A percentile compares a stretch with the other conserved stretches of the same genome.
Evolutionary conservation across 805 yeast genomes (phyloP).

Genomic region (Jamesozyma hellenica): DNA sequence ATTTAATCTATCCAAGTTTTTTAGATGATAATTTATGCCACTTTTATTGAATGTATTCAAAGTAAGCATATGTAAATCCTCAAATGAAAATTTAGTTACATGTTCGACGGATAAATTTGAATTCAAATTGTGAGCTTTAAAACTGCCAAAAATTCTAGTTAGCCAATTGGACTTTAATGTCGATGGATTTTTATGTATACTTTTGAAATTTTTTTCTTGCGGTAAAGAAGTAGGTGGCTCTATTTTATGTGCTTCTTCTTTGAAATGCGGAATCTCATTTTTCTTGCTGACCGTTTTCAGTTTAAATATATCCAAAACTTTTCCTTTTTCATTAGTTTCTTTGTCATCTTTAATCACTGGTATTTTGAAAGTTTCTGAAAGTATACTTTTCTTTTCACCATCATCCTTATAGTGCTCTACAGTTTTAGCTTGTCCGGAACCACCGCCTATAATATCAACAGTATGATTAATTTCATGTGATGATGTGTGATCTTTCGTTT

Average conservation of each 20-base stretch:
- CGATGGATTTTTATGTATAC: neutral
- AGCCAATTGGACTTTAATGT: constrained; percentile 16
- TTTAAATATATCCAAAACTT: too few relatives aligned
- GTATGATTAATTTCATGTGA: neutral
- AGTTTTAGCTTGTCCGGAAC: constrained; percentile 12
- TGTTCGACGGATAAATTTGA: constrained; percentile 13
- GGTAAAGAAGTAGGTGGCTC: too few relatives aligned
- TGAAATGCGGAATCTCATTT: too few relatives aligned
- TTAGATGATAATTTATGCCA: constrained; percentile 20
- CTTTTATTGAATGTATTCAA: constrained; percentile 21
- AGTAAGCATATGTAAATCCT: constrained; percentile 21
- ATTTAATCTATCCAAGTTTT: constrained; percentile 13
- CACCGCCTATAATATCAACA: too few relatives aligned
- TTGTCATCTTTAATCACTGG: too few relatives aligned
- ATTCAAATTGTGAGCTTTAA: constrained; percentile 7
- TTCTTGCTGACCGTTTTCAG: too few relatives aligned
- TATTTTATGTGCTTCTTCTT: too few relatives aligned
- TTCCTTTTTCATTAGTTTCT: too few relatives aligned
- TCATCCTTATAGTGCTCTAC: constrained; percentile 26
- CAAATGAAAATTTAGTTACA: constrained; percentile 20
- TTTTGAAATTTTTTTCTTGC: too few relatives aligned
- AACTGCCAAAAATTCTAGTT: constrained; percentile 16
- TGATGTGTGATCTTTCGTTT: too few relatives aligned
- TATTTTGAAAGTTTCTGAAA: too few relatives aligned
- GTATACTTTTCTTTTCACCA: constrained; percentile 8